Conservation (phyloP, 257 asterid genomes). For the Datura wrightii region DNA sequence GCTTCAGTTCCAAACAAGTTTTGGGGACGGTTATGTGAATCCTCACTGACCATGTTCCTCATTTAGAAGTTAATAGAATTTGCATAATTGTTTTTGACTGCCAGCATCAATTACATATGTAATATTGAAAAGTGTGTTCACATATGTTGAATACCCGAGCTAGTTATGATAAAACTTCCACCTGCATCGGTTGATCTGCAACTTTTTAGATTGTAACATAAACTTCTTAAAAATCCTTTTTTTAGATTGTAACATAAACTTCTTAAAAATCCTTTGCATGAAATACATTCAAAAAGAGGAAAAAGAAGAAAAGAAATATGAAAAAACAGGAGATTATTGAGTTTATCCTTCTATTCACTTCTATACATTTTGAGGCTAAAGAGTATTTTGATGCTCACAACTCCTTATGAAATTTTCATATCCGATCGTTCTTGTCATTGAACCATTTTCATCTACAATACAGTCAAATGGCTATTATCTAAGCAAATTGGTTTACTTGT, state of each 20-base stretch:
- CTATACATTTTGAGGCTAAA: not conserved
- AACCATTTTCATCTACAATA: not conserved
- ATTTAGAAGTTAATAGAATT: not conserved
- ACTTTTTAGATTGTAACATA: not conserved
- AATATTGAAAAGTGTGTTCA: not conserved
- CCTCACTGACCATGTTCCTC: not conserved
- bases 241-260: not conserved
- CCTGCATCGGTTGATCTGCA: constrained; percentile 9
- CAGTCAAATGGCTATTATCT: not conserved
- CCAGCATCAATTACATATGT: not conserved
- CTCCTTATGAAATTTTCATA: not conserved
- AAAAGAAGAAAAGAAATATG: not conserved
- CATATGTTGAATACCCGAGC: not conserved
- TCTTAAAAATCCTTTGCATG: not conserved
- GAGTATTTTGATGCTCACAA: constrained; percentile 20
- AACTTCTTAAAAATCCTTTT: not conserved
- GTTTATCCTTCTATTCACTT: constrained; percentile 15
- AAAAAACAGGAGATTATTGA: not conserved
- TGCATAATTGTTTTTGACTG: not conserved
- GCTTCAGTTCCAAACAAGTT: not conserved
- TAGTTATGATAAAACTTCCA: not conserved
- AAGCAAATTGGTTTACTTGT: constrained; percentile 12
- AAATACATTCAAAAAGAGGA: not conserved
- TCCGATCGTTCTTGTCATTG: not conserved
- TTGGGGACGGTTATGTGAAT: not conserved